A percentile compares a stretch with the other conserved stretches of the same genome.
Conservation (phyloP, 2,329 filamentous ascomycete species). For the Zymoseptoria crescenta region DNA sequence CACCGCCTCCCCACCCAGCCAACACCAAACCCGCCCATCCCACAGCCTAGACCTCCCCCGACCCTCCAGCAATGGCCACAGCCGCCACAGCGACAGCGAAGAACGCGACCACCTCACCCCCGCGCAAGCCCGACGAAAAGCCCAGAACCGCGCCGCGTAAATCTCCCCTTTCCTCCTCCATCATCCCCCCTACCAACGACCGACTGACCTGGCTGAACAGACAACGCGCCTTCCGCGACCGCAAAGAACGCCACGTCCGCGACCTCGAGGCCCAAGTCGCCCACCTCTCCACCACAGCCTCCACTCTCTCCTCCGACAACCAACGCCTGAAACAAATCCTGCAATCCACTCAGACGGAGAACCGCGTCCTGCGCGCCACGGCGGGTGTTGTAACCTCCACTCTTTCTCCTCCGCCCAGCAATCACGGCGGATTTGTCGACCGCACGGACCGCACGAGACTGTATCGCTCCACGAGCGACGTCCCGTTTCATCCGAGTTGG, state of each 20-base stretch:
- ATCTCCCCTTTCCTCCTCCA: conserved; percentile 25
- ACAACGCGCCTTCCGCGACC: conserved; percentile 90
- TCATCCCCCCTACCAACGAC: too few species aligned
- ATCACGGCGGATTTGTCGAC: background rate
- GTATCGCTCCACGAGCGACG: background rate
- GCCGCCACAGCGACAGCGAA: conserved; percentile 38
- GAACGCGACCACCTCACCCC: conserved; percentile 41
- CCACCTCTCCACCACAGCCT: conserved; percentile 64
- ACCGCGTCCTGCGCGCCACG: conserved; percentile 77
- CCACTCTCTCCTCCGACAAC: conserved; percentile 70
- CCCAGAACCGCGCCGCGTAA: conserved; percentile 66
- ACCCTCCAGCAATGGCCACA: background rate
- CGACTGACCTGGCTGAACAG: too few species aligned
- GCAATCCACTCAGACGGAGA: conserved; percentile 78
- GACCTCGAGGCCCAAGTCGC: conserved; percentile 83
- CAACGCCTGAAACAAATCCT: conserved; percentile 77
- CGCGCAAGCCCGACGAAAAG: conserved; percentile 53
- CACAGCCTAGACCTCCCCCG: conserved; percentile 3
- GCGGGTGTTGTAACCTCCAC: conserved; percentile 7
- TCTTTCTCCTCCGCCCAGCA: conserved; percentile 3
- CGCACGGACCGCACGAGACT: background rate
- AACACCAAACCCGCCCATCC: conserved; percentile 1
- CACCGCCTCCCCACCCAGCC: background rate
- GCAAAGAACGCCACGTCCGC: conserved; percentile 89
- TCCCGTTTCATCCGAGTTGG: background rate